Base-by-base conservation (phyloP, 1,139 yeast species). In the Meyerozyma smithsonii region DNA sequence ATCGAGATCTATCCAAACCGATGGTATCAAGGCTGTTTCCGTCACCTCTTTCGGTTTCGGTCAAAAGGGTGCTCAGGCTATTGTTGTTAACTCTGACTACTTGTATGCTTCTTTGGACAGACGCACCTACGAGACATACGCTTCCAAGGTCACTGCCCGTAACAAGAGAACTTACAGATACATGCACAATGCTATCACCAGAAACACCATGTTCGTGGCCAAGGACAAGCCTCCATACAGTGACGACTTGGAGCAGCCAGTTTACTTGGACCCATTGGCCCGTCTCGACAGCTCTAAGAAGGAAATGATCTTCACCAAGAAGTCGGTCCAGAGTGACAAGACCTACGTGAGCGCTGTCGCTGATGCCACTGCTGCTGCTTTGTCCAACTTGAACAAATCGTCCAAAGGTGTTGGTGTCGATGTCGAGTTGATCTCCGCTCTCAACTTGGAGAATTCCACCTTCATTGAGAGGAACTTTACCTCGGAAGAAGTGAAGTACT, bases 21-120 rank as follows among this genome's bases (percentile, higher is more conserved):
- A 89, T 62, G 98, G 98, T 64, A 78, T 92, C 60, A 92, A 90
- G 77, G 99, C 99, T 45, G 96, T 87, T 42, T 87, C 97, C 32
- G 81, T 92, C 39, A 92, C 97, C 10, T 92, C 99, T 6, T 92
- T 92, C 64, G 99, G 99, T 63, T 92, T 92, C 64, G 99, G 99
- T 63, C 99, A 92, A 74, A 92, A 92, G 77, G 99, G 99, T 70
- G 98, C 92, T 42, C 95, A 89, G 67, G 96, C 96, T 39, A 69
- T 92, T 62, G 86, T 83, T 44, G 77, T 92, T 49, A 95, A 90
- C 69, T 86, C 97, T 47, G 97, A 92, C 68, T 92, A 89, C 78
- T 77, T 92, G 68, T 88, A 70, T 60, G 95, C 95, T 47, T 80
- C 88, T 33, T 76, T 92, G 61, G 83, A 83, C 59, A 77, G 77